Evolutionary conservation across 2,329 filamentous ascomycete genomes (phyloP).

Genomic region (Ceratocystiopsis brevicomis): DNA sequence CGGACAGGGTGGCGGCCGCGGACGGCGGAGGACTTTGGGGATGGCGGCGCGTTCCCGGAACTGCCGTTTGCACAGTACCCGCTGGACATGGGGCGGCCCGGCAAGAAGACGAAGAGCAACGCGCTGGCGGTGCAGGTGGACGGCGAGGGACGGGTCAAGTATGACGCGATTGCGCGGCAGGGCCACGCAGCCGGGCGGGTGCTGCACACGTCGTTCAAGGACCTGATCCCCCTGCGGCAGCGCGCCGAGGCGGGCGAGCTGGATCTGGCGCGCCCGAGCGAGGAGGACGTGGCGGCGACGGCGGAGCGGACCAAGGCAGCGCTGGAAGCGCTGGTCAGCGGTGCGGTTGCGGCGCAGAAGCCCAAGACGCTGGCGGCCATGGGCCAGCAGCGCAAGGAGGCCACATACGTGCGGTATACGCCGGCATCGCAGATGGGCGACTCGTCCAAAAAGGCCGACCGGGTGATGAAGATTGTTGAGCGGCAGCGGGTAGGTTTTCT

Average conservation of each 20-base stretch:
- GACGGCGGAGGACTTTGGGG: slow-evolving; percentile 75
- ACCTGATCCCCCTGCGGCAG: slow-evolving; percentile 83
- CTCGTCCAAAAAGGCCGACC: slow-evolving; percentile 68
- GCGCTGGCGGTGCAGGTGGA: slow-evolving; percentile 87
- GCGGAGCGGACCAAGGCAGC: slow-evolving; percentile 80
- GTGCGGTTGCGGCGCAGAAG: slow-evolving; percentile 79
- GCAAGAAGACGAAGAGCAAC: slow-evolving; percentile 47
- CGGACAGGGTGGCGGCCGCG: slow-evolving; percentile 82
- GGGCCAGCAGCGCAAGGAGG: slow-evolving; percentile 51
- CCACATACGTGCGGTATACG: slow-evolving; percentile 89
- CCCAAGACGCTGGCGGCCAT: slow-evolving; percentile 76
- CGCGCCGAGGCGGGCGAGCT: slow-evolving; percentile 85
- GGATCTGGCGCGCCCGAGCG: slow-evolving; percentile 63
- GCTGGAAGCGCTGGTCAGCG: slow-evolving; percentile 60
- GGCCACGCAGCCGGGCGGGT: slow-evolving; percentile 71
- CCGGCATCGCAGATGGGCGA: slow-evolving; percentile 94
- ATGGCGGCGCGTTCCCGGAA: slow-evolving; percentile 47
- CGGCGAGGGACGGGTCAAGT: slow-evolving; percentile 81
- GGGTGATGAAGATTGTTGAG: slow-evolving; percentile 97
- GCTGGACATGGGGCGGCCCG: slow-evolving; percentile 79
- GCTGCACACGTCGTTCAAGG: slow-evolving; percentile 90
- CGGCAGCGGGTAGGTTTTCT: slow-evolving; percentile 38
- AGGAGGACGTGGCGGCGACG: slow-evolving; percentile 67
- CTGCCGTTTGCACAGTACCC: slow-evolving; percentile 78
- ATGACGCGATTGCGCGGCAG: slow-evolving; percentile 81